Evolutionary conservation across 1,139 yeast species (phyloP), one percentile per base, ranked within the genome.

Genomic region (Suhomyces taliae): DNA sequence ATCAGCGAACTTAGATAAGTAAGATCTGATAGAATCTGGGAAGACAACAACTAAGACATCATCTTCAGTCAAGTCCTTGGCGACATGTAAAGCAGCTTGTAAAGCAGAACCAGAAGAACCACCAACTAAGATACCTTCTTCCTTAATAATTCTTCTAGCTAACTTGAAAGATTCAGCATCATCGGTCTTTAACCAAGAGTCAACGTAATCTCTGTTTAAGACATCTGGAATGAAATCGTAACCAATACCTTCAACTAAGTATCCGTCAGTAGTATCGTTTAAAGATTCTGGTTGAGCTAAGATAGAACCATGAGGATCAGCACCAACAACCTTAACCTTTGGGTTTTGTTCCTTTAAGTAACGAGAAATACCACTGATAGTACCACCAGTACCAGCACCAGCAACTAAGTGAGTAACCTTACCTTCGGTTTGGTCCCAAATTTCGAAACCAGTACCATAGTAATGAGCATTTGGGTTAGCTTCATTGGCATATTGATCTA

Each of bases 361-460:
- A 58, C 76, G 78, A 44, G 95, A 81, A 59, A 87, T 85, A 72
- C 96, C 96, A 39, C 85, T 69, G 59, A 86, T 82, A 41, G 91
- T 85, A 67, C 91, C 91, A 66, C 91, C 96, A 51, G 96, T 88
- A 69, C 95, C 95, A 8, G 95, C 95, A 66, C 96, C 96, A 39
- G 96, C 96, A 49, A 89, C 87, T 44, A 89, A 74, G 56, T 85
- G 90, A 50, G 83, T 82, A 48, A 89, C 76, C 55, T 84, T 79
- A 41, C 93, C 90, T 37, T 79, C 73, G 37, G 90, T 79, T 69
- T 89, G 96, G 53, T 84, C 83, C 85, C 91, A 87, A 61, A 89
- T 89, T 70, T 89, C 96, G 56, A 72, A 83, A 49, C 96, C 96
- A 35, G 96, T 89, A 49, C 95, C 93, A 60, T 74, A 79, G 67